Conservation (phyloP, 2,329 filamentous ascomycete genomes). For the Pseudocercospora crystallina region DNA sequence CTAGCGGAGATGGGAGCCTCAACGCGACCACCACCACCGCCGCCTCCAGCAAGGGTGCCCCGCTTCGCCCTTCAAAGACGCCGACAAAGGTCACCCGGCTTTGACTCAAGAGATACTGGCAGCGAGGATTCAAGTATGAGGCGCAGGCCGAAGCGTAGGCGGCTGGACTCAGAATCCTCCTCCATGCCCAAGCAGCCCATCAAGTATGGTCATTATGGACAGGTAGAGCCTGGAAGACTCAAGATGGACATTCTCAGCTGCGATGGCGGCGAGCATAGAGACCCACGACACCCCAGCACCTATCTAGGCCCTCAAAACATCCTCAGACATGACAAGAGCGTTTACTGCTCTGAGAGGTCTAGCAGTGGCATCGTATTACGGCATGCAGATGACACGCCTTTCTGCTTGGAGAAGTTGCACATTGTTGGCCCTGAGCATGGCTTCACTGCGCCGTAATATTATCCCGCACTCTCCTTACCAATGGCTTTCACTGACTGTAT, state of each 20-base stretch:
- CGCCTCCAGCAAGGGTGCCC: constrained; percentile 10
- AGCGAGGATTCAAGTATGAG: constrained; percentile 18
- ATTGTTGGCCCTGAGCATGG: constrained; percentile 81
- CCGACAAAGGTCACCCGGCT: constrained; percentile 21
- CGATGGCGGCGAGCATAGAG: constrained; percentile 71
- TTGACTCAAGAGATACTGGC: constrained; percentile 20
- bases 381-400: constrained; percentile 77
- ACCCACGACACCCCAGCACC: constrained; percentile 38
- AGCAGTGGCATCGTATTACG: constrained; percentile 82
- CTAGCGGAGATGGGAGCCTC: constrained; percentile 21
- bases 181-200: constrained; percentile 46
- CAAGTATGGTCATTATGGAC: constrained; percentile 81
- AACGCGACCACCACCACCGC: constrained; percentile 4
- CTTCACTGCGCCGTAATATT: constrained; percentile 80
- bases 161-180: constrained; percentile 37
- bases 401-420: constrained; percentile 79
- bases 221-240: constrained; percentile 77
- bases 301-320: constrained; percentile 78
- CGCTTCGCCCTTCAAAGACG: constrained; percentile 19
- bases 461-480: constrained; percentile 4
- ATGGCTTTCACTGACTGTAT: constrained; percentile 34
- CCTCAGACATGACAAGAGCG: constrained; percentile 74
- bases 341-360: constrained; percentile 88
- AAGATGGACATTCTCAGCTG: constrained; percentile 88
- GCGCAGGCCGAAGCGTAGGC: constrained; percentile 38